These are phyloP conservation scores for Aspergillus sclerotioniger DNA, from an alignment of 495 filamentous ascomycete species.

Conservation along the genomic window DNA sequence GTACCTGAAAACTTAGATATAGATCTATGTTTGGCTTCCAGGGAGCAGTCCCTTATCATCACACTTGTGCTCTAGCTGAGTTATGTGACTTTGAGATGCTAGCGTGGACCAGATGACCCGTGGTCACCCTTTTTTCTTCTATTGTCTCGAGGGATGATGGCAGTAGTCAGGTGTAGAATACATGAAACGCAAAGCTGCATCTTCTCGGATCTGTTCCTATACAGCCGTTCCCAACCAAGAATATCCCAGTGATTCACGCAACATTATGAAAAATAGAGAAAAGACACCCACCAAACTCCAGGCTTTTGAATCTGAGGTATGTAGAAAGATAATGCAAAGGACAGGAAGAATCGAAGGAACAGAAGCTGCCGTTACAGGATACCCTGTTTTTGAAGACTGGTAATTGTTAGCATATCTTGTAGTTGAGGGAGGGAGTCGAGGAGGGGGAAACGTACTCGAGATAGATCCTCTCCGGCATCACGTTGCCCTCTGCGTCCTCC, in stretches of 20 bases:
- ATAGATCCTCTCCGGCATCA: constrained; percentile 98
- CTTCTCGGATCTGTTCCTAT: constrained; percentile 9
- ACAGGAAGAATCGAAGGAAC: background rate
- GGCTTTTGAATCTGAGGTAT: constrained; percentile 26
- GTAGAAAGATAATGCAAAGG: constrained; percentile 12
- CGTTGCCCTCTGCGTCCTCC: constrained; percentile 96
- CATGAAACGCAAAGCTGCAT: constrained; percentile 13
- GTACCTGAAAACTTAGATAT: too few species aligned
- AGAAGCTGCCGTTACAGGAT: constrained; percentile 32
- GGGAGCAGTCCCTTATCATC: too few species aligned
- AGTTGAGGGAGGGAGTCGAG: background rate
- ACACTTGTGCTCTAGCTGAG: too few species aligned
- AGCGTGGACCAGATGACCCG: background rate
- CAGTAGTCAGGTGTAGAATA: constrained; percentile 19
- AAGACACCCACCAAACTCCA: constrained; percentile 35
- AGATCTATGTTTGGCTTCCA: too few species aligned
- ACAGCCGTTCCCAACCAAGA: constrained; percentile 14
- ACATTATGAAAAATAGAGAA: constrained; percentile 11
- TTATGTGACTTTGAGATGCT: too few species aligned
- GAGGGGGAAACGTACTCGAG: constrained; percentile 57
- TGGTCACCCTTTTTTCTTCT: background rate
- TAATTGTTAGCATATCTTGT: constrained; percentile 23
- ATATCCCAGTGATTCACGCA: constrained; percentile 17
- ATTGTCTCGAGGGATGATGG: background rate
- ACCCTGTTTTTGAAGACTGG: constrained; percentile 56